These are phyloP conservation scores for Ottelia alismoides DNA, from an alignment of 106 monocot species.

Conservation along the genomic window DNA sequence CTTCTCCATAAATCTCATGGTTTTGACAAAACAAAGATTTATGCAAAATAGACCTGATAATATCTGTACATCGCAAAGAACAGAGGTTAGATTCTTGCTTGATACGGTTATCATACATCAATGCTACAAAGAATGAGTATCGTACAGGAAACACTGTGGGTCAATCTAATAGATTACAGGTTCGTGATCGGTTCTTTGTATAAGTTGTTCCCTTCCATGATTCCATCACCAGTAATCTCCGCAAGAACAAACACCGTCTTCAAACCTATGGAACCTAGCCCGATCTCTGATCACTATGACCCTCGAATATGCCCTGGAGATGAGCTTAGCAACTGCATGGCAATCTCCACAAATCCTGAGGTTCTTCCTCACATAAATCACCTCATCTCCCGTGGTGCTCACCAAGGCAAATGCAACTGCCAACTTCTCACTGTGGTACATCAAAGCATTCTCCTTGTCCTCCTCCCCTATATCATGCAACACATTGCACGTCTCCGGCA, in stretches of 20 bases:
- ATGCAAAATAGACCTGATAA: no score
- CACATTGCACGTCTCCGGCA: conserved; percentile 44
- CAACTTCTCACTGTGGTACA: conserved; percentile 61
- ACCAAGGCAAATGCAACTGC: conserved; percentile 40
- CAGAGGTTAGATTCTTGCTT: no score
- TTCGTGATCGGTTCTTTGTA: no score
- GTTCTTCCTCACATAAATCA: conserved; percentile 40
- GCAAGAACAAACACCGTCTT: conserved; percentile 44
- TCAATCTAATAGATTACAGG: no score
- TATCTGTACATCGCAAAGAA: no score
- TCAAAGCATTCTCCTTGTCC: conserved; percentile 68
- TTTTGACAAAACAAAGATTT: no score
- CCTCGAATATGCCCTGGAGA: conserved; percentile 39
- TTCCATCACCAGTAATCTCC: conserved; percentile 53
- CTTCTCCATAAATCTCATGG: no score
- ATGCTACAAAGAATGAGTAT: no score
- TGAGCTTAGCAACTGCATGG: conserved; percentile 40
- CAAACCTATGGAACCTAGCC: conserved; percentile 51
- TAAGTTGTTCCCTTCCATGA: background rate
- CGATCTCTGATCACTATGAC: conserved; percentile 43
- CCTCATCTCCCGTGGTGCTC: conserved; percentile 3
- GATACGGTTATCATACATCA: no score
- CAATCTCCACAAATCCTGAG: conserved; percentile 56
- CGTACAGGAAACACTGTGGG: no score
- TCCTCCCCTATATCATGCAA: conserved; percentile 87